Evolutionary conservation across 1,139 yeast species (phyloP), one percentile per base, ranked within the genome.

Genomic region (Yamadazyma oceani): DNA sequence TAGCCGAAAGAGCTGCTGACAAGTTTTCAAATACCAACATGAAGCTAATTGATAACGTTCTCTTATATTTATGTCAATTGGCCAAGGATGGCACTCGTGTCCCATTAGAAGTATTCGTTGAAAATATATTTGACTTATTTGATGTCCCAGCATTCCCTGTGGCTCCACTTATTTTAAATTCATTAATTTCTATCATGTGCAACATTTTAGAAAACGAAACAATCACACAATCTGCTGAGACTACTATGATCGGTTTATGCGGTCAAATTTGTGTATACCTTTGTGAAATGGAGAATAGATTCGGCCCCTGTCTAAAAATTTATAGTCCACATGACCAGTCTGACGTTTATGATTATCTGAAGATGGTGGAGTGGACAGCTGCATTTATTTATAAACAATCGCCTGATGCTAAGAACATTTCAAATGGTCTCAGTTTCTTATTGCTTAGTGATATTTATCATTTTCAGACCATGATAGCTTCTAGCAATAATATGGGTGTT

Each of bases 221-320:
- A 4, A 17, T 34, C 5, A 32, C 37, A 10, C 36, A 19, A 16
- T 25, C 29, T 9, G 13, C 26, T 2, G 44, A 36, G 17, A 34
- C 37, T 3, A 24, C 26, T 4, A 16, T 38, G 13, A 35, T 41
- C 9, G 38, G 38, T 3, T 11, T 36, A n/a, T 38, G 41, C 34
- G 41, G 41, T 14, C n/a, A 24, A 24, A 24, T 24, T 6, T 6
- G 26, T 6, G 26, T n/a, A 24, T 12, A 6, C 11, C 5, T 24
- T 11, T 24, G 26, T 10, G 13, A 24, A 6, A 6, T 5, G 5
- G 26, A 24, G 11, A 24, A 10, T 6, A 24, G n/a, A 12, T 10
- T 11, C 5, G 5, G 5, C 26, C 13, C 13, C 5, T 8, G 5
- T 19, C 21, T 6, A 19, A 8, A 19, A 6, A n/a, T n/a, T n/a